Base-by-base conservation (phyloP, 73 alveolate genomes). In the Loxodes magnus region DNA sequence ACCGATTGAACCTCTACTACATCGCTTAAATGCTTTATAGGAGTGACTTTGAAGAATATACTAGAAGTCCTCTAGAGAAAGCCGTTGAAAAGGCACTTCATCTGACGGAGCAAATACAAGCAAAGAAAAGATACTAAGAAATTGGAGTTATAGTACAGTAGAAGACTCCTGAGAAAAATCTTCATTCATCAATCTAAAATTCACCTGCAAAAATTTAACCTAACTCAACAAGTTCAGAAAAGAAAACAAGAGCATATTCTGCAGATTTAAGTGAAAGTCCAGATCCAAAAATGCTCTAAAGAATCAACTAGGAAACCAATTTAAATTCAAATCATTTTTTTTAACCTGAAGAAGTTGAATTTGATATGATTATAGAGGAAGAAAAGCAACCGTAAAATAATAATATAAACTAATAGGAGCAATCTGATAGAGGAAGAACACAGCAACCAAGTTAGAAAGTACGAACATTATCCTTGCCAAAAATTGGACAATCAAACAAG, bases 1-100 rank as follows among this genome's bases (percentile, higher is more conserved):
- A 51, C 17, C 92, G 94, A 44, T 74, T 93, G 16, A 77, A 94
- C 14, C 86, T 92, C 17, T 71, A 39, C 27, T 84, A 93, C 57
- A 93, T 92, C 31, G 91, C 67, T 10, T 22, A 37, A 2, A 7
- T 46, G 15, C 59, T 46, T 5, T 46, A 46, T 24, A 9, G 59
- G n/a, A 46, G 27, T 12, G 59, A 24, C 7, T 46, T n/a, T 2
- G 16, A 12, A 9, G 59, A 46, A 2, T 0, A 17, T 2, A 37
- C 59, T 21, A 25, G 43, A 5, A 17, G n/a, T n/a, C n/a, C 34
- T 21, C 22, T 46, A 46, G 59, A 46, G 27, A 46, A 46, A 46
- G 15, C 27, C 50, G 5, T 46, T 25, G 59, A 46, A 22, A 24
- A 46, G n/a, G 59, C 59, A 7, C 5, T 6, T 6, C 31, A 14